phyloP scores from a whole-genome alignment of 176 grass and related monocot genomes.

The Carex littledalei region DNA sequence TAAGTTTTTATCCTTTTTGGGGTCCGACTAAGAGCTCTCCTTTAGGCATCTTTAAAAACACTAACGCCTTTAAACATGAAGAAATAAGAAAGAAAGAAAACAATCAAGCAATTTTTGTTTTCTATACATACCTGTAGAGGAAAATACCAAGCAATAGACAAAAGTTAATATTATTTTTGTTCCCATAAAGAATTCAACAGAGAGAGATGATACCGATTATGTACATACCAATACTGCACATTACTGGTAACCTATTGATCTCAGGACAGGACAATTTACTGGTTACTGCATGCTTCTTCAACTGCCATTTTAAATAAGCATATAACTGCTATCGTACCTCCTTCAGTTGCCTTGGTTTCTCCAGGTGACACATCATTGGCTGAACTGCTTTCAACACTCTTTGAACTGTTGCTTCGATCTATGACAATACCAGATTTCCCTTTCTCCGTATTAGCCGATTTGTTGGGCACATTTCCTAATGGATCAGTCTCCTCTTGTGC shows the following conservation, averaged over 20 bases:
- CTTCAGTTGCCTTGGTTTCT: conserved; percentile 31
- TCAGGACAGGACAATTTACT: background rate
- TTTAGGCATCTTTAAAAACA: background rate
- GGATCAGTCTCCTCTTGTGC: conserved; percentile 83
- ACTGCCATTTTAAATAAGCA: background rate
- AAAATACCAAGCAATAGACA: background rate
- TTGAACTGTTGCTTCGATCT: conserved; percentile 53
- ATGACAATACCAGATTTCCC: conserved; percentile 41
- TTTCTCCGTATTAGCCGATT: conserved; percentile 37
- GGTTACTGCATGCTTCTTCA: background rate
- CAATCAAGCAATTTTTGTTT: background rate
- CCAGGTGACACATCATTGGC: conserved; percentile 24
- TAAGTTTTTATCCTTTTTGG: background rate
- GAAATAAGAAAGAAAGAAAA: background rate
- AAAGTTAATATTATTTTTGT: background rate
- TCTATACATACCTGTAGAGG: background rate
- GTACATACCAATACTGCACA: background rate
- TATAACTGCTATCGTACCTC: conserved; percentile 33
- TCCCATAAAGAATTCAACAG: background rate
- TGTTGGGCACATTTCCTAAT: conserved; percentile 73
- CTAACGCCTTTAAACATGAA: background rate
- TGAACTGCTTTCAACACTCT: conserved; percentile 32
- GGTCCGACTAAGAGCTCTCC: background rate
- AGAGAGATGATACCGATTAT: background rate
- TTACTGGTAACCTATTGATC: background rate